Evolutionary conservation across 2,329 filamentous ascomycete genomes (phyloP), one percentile per base, ranked within the genome.

Genomic region (Arthrinium puccinioides): DNA sequence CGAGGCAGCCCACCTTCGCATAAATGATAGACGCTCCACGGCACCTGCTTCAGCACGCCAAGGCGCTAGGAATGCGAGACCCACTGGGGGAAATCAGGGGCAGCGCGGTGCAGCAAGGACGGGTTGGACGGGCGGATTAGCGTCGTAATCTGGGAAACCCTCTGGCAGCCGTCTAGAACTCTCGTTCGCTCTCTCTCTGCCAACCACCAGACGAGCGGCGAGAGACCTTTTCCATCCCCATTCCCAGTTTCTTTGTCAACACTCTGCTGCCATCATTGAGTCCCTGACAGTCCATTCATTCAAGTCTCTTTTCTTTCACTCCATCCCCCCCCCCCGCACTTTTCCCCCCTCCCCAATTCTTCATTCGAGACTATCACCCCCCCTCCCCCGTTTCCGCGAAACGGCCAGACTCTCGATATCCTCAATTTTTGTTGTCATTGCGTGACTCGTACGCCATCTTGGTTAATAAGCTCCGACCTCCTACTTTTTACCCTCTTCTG

Each of bases 321-420:
- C 21, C 18, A 15, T 15, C 21, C 16, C 31, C 31, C 14, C 24
- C 24, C 24, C 31, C 31, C 31, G 20, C 31, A 41, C 29, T 25
- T 20, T 36, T 27, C 21, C 23, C 25, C 33, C 21, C 23, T 36
- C 16, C 24, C 24, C 39, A 32, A 25, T 26, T 14, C 34, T 29
- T 30, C 40, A 14, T 8, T 19, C 20, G 14, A 29, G 20, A 30
- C 28, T 34, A 21, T 23, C 38, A 26, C 16, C 21, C 36, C 32
- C n/a, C 36, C 32, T 36, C 33, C 19, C 24, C 40, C 37, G 30
- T 42, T 42, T 42, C 40, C 33, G 40, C 34, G 40, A 42, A 42
- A 42, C 40, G 40, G 40, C 32, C 31, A 33, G 28, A 36, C 31
- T 33, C 18, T 21, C 24, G 31, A 20, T 33, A 20, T 15, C 31